Conservation (phyloP, 768 basidiomycete species). For the Dacryopinax spathularia region DNA sequence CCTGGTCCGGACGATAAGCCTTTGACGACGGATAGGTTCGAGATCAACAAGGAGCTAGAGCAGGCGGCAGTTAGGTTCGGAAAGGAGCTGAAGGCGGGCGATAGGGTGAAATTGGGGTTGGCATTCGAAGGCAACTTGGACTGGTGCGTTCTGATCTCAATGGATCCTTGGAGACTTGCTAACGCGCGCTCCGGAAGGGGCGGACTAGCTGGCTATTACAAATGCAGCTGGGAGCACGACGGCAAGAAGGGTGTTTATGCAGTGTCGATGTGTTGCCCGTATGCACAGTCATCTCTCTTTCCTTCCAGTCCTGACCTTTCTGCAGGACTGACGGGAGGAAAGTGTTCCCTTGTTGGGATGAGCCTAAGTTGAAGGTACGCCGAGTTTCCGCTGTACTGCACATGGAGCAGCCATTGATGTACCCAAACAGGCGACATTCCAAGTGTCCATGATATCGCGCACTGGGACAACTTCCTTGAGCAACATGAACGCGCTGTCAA, state of each 20-base stretch:
- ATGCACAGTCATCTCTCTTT: too few species aligned
- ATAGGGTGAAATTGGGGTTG: constrained; percentile 55
- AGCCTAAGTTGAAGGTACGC: constrained; percentile 63
- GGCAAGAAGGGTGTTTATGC: constrained; percentile 15
- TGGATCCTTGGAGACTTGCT: constrained; percentile 10
- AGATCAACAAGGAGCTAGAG: constrained; percentile 48
- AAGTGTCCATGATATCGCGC: constrained; percentile 65
- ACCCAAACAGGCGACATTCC: constrained; percentile 41
- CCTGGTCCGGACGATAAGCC: constrained; percentile 39
- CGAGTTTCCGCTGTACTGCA: background rate
- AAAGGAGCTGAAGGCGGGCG: constrained; percentile 44
- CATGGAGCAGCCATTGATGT: too few species aligned
- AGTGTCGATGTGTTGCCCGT: too few species aligned
- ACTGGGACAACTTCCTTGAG: constrained; percentile 59
- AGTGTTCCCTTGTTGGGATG: constrained; percentile 85
- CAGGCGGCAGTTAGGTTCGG: constrained; percentile 51
- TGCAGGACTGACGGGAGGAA: background rate
- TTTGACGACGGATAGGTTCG: constrained; percentile 27
- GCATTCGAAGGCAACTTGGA: constrained; percentile 54
- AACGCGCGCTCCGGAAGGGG: background rate
- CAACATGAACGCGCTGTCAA: constrained; percentile 54
- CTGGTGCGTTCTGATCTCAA: constrained; percentile 13
- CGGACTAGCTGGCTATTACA: constrained; percentile 40
- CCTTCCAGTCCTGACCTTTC: too few species aligned
- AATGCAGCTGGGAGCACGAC: constrained; percentile 15